These are phyloP conservation scores for Aspergillus flavus DNA, from an alignment of 2,329 filamentous ascomycete genomes.

Conservation along the genomic window DNA sequence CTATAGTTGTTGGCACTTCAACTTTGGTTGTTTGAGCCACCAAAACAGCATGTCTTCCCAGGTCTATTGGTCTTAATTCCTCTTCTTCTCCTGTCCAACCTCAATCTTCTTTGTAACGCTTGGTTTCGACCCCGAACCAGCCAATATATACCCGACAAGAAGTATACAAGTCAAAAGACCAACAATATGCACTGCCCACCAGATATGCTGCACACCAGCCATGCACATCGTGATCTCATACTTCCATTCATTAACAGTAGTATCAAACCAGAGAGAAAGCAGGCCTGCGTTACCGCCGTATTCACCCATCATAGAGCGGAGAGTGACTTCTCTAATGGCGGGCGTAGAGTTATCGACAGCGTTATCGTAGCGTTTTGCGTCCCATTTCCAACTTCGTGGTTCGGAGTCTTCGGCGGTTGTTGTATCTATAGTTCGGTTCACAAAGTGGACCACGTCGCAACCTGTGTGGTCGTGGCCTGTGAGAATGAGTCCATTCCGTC, in stretches of 20 bases:
- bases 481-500: slow-evolving; percentile 75
- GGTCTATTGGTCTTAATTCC: background rate
- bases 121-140: slow-evolving; percentile 6
- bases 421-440: slow-evolving; percentile 59
- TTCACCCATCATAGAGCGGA: slow-evolving; percentile 97
- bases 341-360: slow-evolving; percentile 13
- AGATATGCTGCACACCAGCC: slow-evolving; percentile 84
- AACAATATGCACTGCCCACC: slow-evolving; percentile 86
- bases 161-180: slow-evolving; percentile 57
- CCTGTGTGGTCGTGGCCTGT: slow-evolving; percentile 96
- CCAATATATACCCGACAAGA: slow-evolving; percentile 22
- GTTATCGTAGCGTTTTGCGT: slow-evolving; percentile 34
- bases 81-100: slow-evolving; percentile 1
- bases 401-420: slow-evolving; percentile 8
- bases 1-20: background rate
- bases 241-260: slow-evolving; percentile 70
- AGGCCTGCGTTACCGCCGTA: slow-evolving; percentile 91
- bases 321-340: slow-evolving; percentile 80
- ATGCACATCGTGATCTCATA: slow-evolving; percentile 79
- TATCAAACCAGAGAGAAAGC: slow-evolving; percentile 86
- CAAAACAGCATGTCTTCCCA: background rate
- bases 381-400: slow-evolving; percentile 35
- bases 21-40: background rate
- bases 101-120: background rate
- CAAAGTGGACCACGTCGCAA: slow-evolving; percentile 84